Conservation (phyloP, 495 filamentous ascomycete genomes). For the Tuber magnatum region DNA sequence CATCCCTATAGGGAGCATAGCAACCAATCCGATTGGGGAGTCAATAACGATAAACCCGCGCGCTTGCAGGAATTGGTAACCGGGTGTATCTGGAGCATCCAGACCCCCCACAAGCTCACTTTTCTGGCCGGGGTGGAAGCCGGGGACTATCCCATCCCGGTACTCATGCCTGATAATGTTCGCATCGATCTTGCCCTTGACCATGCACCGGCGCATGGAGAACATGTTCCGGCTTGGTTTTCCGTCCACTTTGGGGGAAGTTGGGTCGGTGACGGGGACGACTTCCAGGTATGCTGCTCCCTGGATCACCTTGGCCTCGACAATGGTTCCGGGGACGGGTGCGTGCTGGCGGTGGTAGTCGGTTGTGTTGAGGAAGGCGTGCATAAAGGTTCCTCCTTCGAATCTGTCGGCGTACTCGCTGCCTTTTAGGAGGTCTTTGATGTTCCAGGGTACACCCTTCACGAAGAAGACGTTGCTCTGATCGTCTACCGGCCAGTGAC, state of each 20-base stretch:
- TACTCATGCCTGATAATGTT: slow-evolving; percentile 25
- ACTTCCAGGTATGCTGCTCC: slow-evolving; percentile 40
- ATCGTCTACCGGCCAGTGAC: slow-evolving; percentile 22
- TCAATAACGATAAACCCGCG: slow-evolving; percentile 43
- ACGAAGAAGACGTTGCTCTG: slow-evolving; percentile 29
- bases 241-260: neutral
- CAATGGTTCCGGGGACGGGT: slow-evolving; percentile 35
- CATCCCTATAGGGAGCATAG: slow-evolving; percentile 46
- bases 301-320: slow-evolving; percentile 39
- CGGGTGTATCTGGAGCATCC: slow-evolving; percentile 39
- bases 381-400: slow-evolving; percentile 36
- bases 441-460: slow-evolving; percentile 40
- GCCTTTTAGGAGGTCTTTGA: slow-evolving; percentile 33
- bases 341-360: slow-evolving; percentile 42
- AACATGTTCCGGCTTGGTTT: slow-evolving; percentile 14
- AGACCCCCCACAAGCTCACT: slow-evolving; percentile 6
- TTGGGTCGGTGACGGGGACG: slow-evolving; percentile 9
- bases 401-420: slow-evolving; percentile 25
- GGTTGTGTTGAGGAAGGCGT: slow-evolving; percentile 40
- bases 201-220: slow-evolving; percentile 20
- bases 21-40: slow-evolving; percentile 39
- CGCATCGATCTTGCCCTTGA: slow-evolving; percentile 14
- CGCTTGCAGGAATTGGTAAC: slow-evolving; percentile 44
- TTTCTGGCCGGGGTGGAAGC: neutral
- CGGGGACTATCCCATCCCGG: slow-evolving; percentile 4